Conservation (phyloP, 2,329 filamentous ascomycete species). For the Exophiala spinifera region DNA sequence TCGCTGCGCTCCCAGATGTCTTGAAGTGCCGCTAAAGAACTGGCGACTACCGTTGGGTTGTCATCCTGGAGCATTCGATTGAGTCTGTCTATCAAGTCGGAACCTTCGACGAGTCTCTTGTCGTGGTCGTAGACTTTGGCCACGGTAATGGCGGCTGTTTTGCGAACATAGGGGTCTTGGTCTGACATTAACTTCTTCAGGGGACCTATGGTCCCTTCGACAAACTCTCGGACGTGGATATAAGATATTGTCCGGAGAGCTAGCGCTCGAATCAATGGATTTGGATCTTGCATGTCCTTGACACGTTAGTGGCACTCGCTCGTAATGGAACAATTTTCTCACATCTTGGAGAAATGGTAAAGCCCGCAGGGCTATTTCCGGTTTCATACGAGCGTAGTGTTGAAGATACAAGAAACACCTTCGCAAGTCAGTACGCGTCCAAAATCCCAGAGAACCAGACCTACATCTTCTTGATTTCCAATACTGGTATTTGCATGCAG, state of each 20-base stretch:
- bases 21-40: slow-evolving; percentile 84
- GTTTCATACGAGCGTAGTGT: slow-evolving; percentile 92
- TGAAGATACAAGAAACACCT: slow-evolving; percentile 98
- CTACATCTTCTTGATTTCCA: slow-evolving; percentile 99
- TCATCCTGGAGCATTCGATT: slow-evolving; percentile 90
- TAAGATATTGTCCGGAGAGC: slow-evolving; percentile 95
- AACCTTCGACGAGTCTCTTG: slow-evolving; percentile 79
- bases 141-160: slow-evolving; percentile 93
- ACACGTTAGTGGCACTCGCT: slow-evolving; percentile 6
- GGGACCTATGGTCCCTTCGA: slow-evolving; percentile 81
- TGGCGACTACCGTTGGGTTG: slow-evolving; percentile 95
- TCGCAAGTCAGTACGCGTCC: background rate
- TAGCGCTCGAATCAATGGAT: slow-evolving; percentile 86
- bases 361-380: slow-evolving; percentile 89
- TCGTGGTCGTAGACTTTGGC: slow-evolving; percentile 98
- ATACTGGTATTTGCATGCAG: slow-evolving; percentile 89
- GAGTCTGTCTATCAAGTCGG: slow-evolving; percentile 85
- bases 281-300: slow-evolving; percentile 89
- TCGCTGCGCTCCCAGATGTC: slow-evolving; percentile 99
- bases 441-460: slow-evolving; percentile 15
- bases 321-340: slow-evolving; percentile 31
- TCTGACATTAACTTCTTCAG: slow-evolving; percentile 82
- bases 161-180: slow-evolving; percentile 90
- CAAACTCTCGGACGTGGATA: slow-evolving; percentile 92
- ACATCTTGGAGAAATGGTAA: slow-evolving; percentile 82